Evolutionary conservation across 257 asterid genomes (phyloP), one percentile per base, ranked within the genome.

Genomic region (Euphrasia confusa): DNA sequence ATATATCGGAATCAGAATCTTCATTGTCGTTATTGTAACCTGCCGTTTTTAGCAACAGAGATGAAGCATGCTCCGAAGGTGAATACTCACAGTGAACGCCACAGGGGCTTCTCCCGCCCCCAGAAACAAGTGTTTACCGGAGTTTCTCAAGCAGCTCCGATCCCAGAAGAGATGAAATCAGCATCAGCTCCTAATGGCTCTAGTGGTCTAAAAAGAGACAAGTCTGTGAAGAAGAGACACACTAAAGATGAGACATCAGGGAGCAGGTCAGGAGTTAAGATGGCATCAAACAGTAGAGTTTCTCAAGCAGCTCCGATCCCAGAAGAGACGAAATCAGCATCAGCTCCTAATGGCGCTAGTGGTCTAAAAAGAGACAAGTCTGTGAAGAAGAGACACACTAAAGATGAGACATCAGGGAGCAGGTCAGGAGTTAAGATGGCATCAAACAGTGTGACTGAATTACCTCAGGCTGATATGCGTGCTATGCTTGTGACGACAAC

Each of bases 31-130:
- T 53, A 27, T 4, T 89, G 97, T 61, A 57, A 13, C 60, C 45
- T 39, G 66, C 80, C 84, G 26, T 86, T 82, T 80, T 30, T 71
- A 54, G 89, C 97, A 9, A 49, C 7, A 24, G 77, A 72, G 74
- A 68, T 66, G 63, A n/a, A 49, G 1, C 27, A 13, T 45, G 52
- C 63, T 32, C 49, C 49, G 7, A 58, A 58, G 11, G 65, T 40
- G 48, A 77, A 52, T 12, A 28, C 10, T 35, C 44, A 32, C 10
- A 35, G 18, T 42, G 24, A 78, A 37, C 45, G 63, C 18, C 71
- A 60, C 4, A 3, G 70, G 42, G 10, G 42, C 42, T 37, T 37
- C 42, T 37, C 42, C 42, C 11, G 57, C 33, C 74, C 72, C 61
- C 77, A 61, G 66, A 69, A 69, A 45, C 69, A 58, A 53, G 18